Conservation (phyloP, 345 rosid species). For the Ceriops tagal region DNA sequence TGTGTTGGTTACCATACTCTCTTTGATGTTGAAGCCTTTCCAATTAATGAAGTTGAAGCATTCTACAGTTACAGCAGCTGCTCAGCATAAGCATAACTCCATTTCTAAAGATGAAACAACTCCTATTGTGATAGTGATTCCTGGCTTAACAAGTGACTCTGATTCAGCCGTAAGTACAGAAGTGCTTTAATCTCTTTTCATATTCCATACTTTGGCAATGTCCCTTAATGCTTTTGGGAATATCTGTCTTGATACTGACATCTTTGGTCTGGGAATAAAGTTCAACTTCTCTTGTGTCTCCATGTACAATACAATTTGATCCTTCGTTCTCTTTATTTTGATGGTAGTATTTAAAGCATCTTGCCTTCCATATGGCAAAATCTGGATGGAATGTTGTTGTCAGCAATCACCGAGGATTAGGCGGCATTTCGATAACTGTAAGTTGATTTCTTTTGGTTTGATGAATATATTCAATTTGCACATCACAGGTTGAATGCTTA, state of each 20-base stretch:
- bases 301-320: background rate
- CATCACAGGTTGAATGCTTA: background rate
- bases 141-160: constrained; percentile 76
- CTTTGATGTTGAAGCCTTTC: background rate
- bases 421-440: constrained; percentile 85
- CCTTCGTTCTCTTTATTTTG: constrained; percentile 8
- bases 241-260: background rate
- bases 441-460: constrained; percentile 30
- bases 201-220: background rate
- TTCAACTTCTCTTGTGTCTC: background rate
- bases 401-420: constrained; percentile 86
- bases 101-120: constrained; percentile 46
- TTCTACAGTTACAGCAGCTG: constrained; percentile 32
- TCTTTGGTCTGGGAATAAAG: background rate
- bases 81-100: constrained; percentile 18
- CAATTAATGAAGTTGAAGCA: constrained; percentile 5
- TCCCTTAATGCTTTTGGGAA: background rate
- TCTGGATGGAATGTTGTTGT: constrained; percentile 82
- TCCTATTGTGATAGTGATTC: constrained; percentile 57
- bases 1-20: background rate
- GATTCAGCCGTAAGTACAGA: constrained; percentile 49
- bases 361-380: constrained; percentile 58
- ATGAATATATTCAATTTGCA: background rate
- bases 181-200: background rate
- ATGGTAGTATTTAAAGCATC: constrained; percentile 77